These are phyloP conservation scores for Aureobasidium subglaciale DNA, from an alignment of 2,329 filamentous ascomycete genomes.

Conservation along the genomic window DNA sequence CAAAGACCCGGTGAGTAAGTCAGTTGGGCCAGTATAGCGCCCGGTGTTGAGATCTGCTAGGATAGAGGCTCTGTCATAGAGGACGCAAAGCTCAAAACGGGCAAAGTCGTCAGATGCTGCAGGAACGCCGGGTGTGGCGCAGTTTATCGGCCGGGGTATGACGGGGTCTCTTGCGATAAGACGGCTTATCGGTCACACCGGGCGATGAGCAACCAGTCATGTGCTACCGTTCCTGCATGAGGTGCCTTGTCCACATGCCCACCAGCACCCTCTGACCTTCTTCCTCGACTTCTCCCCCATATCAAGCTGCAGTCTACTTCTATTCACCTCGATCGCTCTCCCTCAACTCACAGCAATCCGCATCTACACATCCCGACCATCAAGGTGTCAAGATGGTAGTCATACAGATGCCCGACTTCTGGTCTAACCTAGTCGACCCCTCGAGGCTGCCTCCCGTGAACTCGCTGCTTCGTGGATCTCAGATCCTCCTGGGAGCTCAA, in stretches of 20 bases:
- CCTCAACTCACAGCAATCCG: background rate
- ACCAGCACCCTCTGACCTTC: background rate
- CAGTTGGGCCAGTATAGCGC: too few relatives aligned
- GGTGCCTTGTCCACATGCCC: background rate
- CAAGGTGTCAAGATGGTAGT: background rate
- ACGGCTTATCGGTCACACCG: background rate
- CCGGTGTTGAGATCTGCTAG: too few relatives aligned
- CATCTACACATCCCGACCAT: background rate
- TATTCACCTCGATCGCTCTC: background rate
- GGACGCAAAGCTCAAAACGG: too few relatives aligned
- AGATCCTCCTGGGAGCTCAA: conserved; percentile 4
- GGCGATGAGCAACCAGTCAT: conserved; percentile 4
- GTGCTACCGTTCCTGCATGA: conserved; percentile 8
- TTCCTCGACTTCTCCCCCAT: too few relatives aligned
- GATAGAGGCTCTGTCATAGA: too few relatives aligned
- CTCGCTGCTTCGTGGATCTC: conserved; percentile 9
- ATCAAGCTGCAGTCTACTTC: background rate
- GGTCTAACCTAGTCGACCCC: conserved; percentile 11
- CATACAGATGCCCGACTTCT: conserved; percentile 4
- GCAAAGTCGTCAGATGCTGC: background rate
- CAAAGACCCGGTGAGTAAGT: too few relatives aligned
- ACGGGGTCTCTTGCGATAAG: background rate
- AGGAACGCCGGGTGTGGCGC: conserved; percentile 13
- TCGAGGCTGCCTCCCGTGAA: background rate
- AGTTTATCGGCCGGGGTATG: background rate